phyloP scores from a whole-genome alignment of 1,139 yeast genomes.

The Diutina sp. region DNA sequence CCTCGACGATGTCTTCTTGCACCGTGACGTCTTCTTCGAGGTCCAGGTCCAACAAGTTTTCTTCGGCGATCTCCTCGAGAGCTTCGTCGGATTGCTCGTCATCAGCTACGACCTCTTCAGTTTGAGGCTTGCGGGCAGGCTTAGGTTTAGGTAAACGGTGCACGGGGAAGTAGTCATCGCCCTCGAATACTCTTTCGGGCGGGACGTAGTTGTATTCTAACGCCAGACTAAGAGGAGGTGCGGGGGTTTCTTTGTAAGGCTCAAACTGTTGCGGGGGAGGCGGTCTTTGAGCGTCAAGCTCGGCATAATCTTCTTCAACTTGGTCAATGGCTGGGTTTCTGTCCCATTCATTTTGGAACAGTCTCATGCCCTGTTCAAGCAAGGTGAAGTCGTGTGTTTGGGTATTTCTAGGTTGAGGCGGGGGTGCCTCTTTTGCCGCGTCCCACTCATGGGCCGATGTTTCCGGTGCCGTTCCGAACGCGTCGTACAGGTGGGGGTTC shows the following conservation, averaged over 20 bases:
- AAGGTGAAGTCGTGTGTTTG: not conserved
- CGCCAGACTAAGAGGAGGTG: not conserved
- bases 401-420: slow-evolving; percentile 4
- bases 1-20: not conserved
- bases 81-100: not conserved
- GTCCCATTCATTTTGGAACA: slow-evolving; percentile 12
- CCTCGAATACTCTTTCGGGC: not conserved
- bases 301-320: not conserved
- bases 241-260: not conserved
- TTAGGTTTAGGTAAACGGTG: not conserved
- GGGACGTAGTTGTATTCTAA: not conserved
- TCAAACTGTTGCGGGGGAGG: not conserved
- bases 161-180: slow-evolving; percentile 1
- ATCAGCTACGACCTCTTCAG: not conserved
- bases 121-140: not conserved
- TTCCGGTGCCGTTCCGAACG: slow-evolving; percentile 3
- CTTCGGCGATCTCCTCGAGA: not conserved
- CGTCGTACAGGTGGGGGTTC: slow-evolving; percentile 4
- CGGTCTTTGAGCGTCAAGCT: not conserved
- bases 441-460: slow-evolving; percentile 20
- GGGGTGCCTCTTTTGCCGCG: slow-evolving; percentile 25
- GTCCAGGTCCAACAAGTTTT: slow-evolving; percentile 1
- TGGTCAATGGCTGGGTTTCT: not conserved
- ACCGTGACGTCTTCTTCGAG: not conserved
- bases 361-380: slow-evolving; percentile 6